Percentiles rank a stretch among this genome's conserved stretches.
These are phyloP conservation scores for Xanthoconium purpureum DNA, from an alignment of 768 basidiomycete species.

Conservation along the genomic window DNA sequence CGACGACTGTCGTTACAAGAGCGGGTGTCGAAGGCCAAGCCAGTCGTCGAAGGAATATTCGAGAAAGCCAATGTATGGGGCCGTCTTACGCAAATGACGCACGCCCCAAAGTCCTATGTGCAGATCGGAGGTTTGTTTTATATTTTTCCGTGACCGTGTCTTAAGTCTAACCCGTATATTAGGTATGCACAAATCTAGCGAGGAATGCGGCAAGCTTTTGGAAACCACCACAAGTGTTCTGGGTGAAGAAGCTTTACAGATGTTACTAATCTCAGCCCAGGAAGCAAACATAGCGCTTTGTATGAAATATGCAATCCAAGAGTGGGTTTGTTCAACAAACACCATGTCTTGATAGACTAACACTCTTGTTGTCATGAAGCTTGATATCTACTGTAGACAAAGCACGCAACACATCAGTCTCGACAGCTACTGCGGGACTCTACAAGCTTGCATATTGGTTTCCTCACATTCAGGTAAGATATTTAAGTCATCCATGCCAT, in stretches of 20 bases:
- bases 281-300: conserved; percentile 4
- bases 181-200: background rate
- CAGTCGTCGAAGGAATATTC: background rate
- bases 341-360: background rate
- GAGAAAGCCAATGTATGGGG: background rate
- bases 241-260: background rate
- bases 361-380: background rate
- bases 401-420: background rate
- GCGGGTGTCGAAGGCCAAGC: background rate
- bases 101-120: background rate
- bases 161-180: background rate
- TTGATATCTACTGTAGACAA: background rate
- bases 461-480: background rate
- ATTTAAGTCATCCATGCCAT: background rate
- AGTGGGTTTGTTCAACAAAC: background rate
- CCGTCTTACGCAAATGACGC: background rate
- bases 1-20: background rate
- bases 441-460: conserved; percentile 1
- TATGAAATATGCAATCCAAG: conserved; percentile 2
- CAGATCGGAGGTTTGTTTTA: background rate
- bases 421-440: too few species aligned
- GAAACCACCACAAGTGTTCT: background rate
- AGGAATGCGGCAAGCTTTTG: background rate
- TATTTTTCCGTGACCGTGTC: background rate
- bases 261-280: conserved; percentile 7